Evolutionary conservation across 495 filamentous ascomycete genomes (phyloP), one percentile per base, ranked within the genome.

Genomic region (Recurvomyces mirabilis): DNA sequence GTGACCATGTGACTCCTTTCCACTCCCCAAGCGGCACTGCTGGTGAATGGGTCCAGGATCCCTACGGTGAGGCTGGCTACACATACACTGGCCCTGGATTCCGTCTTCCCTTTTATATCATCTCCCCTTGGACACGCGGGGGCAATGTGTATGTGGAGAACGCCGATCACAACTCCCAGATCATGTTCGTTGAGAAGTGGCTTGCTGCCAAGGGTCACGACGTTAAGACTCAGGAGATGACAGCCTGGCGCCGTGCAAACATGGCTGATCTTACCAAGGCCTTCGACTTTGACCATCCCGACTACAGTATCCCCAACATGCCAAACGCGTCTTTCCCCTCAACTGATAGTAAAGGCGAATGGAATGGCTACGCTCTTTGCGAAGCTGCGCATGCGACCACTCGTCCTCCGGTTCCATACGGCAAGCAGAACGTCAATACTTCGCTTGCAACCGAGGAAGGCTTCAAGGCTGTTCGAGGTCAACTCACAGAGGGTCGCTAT

Each of bases 121-220:
- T 76, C 43, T 72, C 68, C 0, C 72, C 72, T 0, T 76, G 72
- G 72, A 74, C 72, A 13, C 68, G 72, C 22, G 70, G 70, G 35
- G 65, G 62, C 41, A 62, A 65, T 9, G 71, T 76, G 3, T 74
- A 74, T 54, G 70, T 68, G 17, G 72, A 73, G 57, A 65, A 69
- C 23, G 66, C 68, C 25, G 72, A 76, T 52, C 72, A 76, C 53
- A 74, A 70, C 57, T 73, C 70, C 3, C 72, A 74, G 52, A 73
- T 76, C 25, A 52, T 71, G 34, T 76, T 76, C 49, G 43, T 76
- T 11, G 72, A 75, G 55, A 42, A 73, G 46, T 74, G 71, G 71
- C 53, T 73, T 5, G 53, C 54, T 9, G 66, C 71, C 2, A 67
- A 68, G 38, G 71, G 71, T n/a, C 55, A 58, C n/a, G 62, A 70